These are phyloP conservation scores for Heliamphora pulchella DNA, from an alignment of 179 eudicot species.

Conservation along the genomic window DNA sequence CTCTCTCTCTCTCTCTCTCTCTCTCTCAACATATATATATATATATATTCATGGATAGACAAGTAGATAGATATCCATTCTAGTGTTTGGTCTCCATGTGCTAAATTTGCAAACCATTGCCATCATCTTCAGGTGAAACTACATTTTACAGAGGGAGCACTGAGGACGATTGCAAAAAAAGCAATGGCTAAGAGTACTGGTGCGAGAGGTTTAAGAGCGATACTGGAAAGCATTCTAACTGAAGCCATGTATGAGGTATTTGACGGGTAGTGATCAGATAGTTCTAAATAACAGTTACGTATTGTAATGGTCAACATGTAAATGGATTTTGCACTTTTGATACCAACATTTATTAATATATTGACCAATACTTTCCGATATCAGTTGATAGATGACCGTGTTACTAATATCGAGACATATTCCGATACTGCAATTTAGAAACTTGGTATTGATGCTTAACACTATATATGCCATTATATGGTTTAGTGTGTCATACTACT, in stretches of 20 bases:
- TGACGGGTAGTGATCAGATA: no score
- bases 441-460: no score
- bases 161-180: conserved; percentile 62
- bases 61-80: not conserved
- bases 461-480: no score
- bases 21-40: not conserved
- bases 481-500: not conserved
- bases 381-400: no score
- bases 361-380: no score
- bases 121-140: conserved; percentile 50
- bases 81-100: not conserved
- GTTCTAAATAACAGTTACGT: no score
- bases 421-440: no score
- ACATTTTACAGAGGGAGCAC: conserved; percentile 66
- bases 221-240: conserved; percentile 65
- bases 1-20: conserved; percentile 12
- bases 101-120: not conserved
- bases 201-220: conserved; percentile 76
- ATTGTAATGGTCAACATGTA: no score
- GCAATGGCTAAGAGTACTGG: conserved; percentile 76
- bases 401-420: no score
- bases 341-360: no score
- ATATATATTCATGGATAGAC: no score
- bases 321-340: no score
- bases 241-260: conserved; percentile 92